Percentiles rank a stretch among this genome's conserved stretches.
Evolutionary conservation across 371 early-diverging fungal genomes (phyloP).

Genomic region (Zopfochytrium polystomum): DNA sequence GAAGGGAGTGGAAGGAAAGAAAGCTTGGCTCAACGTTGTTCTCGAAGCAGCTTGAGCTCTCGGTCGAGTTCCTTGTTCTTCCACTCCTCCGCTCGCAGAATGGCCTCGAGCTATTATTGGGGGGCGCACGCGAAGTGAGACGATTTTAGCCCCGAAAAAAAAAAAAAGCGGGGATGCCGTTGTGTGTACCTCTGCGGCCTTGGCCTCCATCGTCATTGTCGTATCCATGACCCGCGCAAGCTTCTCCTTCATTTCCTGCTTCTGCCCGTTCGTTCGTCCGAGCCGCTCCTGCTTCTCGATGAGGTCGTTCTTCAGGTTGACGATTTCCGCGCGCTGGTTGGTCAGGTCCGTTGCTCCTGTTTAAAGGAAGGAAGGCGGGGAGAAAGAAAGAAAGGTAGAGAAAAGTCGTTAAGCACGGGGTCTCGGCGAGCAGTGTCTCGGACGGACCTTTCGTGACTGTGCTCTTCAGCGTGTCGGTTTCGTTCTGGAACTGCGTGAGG

Average conservation of each 20-base stretch:
- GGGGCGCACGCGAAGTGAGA: too few species aligned
- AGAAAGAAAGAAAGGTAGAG: not conserved
- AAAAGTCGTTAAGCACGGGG: not conserved
- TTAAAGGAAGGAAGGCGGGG: too few species aligned
- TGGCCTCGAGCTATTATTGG: conserved; percentile 43
- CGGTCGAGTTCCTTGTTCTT: conserved; percentile 49
- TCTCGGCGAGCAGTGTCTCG: not conserved
- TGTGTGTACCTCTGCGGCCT: conserved; percentile 40
- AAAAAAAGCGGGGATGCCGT: not conserved
- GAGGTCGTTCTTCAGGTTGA: conserved; percentile 36
- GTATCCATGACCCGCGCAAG: conserved; percentile 34
- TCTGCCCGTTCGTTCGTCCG: conserved; percentile 28
- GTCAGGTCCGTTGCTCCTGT: conserved; percentile 46
- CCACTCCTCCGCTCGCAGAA: conserved; percentile 45
- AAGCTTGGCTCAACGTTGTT: conserved; percentile 46
- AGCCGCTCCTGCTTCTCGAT: conserved; percentile 35
- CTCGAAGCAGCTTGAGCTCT: conserved; percentile 48
- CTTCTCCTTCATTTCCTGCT: conserved; percentile 31
- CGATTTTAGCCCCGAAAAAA: not conserved
- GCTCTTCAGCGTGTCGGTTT: conserved; percentile 47
- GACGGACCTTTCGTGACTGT: conserved; percentile 46
- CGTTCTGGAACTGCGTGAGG: conserved; percentile 49
- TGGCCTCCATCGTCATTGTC: conserved; percentile 47
- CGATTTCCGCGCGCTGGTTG: conserved; percentile 38
- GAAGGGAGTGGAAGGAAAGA: not conserved